Percentiles rank a stretch among this genome's conserved stretches.
Evolutionary conservation across 2,329 filamentous ascomycete genomes (phyloP).

Genomic region (Pyrenochaeta sp.): DNA sequence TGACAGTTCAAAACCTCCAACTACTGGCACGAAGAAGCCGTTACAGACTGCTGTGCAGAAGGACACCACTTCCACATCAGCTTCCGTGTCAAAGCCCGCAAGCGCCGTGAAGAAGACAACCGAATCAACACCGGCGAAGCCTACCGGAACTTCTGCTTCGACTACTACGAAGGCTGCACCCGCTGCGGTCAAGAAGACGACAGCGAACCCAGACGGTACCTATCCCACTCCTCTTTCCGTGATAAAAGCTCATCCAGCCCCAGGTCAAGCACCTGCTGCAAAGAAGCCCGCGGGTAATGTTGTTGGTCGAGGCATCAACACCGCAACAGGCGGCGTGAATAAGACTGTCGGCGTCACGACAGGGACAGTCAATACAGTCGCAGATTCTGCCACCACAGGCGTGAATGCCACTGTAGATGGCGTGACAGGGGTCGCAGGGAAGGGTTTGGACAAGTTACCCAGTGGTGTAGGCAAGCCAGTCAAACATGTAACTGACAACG

Average conservation of each 20-base stretch:
- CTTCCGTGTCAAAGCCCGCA: slow-evolving; percentile 22
- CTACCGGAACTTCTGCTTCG: slow-evolving; percentile 8
- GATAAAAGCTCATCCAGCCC: slow-evolving; percentile 37
- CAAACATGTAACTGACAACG: slow-evolving; percentile 51
- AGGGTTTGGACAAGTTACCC: slow-evolving; percentile 47
- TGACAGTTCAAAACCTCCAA: too few species aligned
- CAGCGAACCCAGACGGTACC: slow-evolving; percentile 34
- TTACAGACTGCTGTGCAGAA: slow-evolving; percentile 16
- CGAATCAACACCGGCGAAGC: slow-evolving; percentile 20
- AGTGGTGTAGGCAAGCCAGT: slow-evolving; percentile 48
- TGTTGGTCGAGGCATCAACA: slow-evolving; percentile 44
- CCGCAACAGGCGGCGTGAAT: slow-evolving; percentile 46
- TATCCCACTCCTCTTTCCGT: slow-evolving; percentile 38
- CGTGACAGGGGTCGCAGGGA: slow-evolving; percentile 49
- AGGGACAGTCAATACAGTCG: slow-evolving; percentile 46
- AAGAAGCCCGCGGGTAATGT: slow-evolving; percentile 44
- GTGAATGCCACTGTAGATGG: slow-evolving; percentile 49
- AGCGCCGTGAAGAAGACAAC: slow-evolving; percentile 11
- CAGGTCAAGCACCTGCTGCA: slow-evolving; percentile 33
- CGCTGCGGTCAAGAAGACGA: slow-evolving; percentile 31
- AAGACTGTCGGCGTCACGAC: slow-evolving; percentile 47
- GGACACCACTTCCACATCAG: slow-evolving; percentile 9
- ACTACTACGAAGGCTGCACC: slow-evolving; percentile 28
- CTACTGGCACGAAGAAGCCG: slow-evolving; percentile 29
- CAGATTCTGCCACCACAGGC: slow-evolving; percentile 49